phyloP scores from a whole-genome alignment of 495 filamentous ascomycete species.

The Lepraria neglecta region DNA sequence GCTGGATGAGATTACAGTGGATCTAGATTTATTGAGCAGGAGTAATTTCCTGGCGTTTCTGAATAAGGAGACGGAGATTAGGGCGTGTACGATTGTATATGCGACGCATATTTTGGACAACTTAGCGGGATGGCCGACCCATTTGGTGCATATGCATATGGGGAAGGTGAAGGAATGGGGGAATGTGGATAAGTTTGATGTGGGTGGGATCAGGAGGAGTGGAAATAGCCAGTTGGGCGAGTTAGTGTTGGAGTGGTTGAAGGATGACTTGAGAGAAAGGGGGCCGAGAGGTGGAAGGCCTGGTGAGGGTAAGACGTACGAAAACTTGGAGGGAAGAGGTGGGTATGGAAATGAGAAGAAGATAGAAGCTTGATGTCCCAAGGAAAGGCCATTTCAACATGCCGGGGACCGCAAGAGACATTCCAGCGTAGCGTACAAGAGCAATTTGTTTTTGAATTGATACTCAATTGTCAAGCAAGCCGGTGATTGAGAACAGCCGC shows the following conservation, averaged over 20 bases:
- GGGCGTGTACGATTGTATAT: slow-evolving; percentile 89
- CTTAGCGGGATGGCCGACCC: slow-evolving; percentile 84
- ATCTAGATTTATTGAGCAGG: slow-evolving; percentile 80
- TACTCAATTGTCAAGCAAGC: neutral
- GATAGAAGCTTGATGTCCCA: slow-evolving; percentile 23
- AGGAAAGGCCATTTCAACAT: slow-evolving; percentile 21
- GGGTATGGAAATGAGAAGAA: slow-evolving; percentile 75
- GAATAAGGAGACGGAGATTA: slow-evolving; percentile 72
- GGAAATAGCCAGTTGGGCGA: slow-evolving; percentile 74
- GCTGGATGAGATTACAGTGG: slow-evolving; percentile 96
- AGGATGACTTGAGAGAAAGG: slow-evolving; percentile 70
- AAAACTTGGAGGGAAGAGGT: slow-evolving; percentile 57
- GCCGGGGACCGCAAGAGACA: neutral
- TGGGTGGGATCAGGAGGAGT: slow-evolving; percentile 41
- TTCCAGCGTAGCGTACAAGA: neutral
- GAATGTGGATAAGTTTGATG: slow-evolving; percentile 50
- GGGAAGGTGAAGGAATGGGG: slow-evolving; percentile 84
- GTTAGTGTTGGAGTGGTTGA: slow-evolving; percentile 80
- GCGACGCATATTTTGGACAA: slow-evolving; percentile 97
- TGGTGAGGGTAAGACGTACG: slow-evolving; percentile 66
- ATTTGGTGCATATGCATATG: slow-evolving; percentile 89
- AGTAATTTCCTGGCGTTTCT: slow-evolving; percentile 82
- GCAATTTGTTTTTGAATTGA: neutral
- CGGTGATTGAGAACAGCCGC: slow-evolving; percentile 57
- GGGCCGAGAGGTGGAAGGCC: slow-evolving; percentile 62